Evolutionary conservation across 495 filamentous ascomycete genomes (phyloP).

Genomic region (Penicillium mononematosum): DNA sequence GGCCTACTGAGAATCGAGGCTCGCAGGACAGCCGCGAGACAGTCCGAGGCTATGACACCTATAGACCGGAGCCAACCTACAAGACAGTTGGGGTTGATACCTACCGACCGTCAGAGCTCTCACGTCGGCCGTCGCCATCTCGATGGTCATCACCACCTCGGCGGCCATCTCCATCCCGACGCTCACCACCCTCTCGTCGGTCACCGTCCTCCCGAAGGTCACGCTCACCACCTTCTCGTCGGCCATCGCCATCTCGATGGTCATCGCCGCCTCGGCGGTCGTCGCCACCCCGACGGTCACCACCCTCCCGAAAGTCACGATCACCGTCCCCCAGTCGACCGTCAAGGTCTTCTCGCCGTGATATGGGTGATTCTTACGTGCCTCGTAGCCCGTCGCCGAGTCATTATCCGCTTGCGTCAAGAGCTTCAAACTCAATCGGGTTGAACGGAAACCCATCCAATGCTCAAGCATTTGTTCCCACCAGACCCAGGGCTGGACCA

Average conservation of each 20-base stretch:
- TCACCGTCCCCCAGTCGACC: not conserved
- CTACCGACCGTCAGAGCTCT: constrained; percentile 1
- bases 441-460: not conserved
- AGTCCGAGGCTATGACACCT: not conserved
- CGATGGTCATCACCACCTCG: not conserved
- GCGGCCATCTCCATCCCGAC: not conserved
- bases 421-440: not conserved
- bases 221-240: not conserved
- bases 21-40: not conserved
- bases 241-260: not conserved
- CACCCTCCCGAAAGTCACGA: not conserved
- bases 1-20: not conserved
- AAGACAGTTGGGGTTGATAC: not conserved
- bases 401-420: not conserved
- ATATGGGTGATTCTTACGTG: not conserved
- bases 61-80: not conserved
- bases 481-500: not conserved
- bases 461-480: not conserved
- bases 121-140: not conserved
- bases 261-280: not conserved
- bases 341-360: not conserved
- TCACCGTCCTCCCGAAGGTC: not conserved
- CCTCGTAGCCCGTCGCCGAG: not conserved
- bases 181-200: not conserved
- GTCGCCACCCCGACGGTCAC: not conserved